Base-by-base conservation (phyloP, 371 early-diverging fungal species). In the Coemansia sp. region DNA sequence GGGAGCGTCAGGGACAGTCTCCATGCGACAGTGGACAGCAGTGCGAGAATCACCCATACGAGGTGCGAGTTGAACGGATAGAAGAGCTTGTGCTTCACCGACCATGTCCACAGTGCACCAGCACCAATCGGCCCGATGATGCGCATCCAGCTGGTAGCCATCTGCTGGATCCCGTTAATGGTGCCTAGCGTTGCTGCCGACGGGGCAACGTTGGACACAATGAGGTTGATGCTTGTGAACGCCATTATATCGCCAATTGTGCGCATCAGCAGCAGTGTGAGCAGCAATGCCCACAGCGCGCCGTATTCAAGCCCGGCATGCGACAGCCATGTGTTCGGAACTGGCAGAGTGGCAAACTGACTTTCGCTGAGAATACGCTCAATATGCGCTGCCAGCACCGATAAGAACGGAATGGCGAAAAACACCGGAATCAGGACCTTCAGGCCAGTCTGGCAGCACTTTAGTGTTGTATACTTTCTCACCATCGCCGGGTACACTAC, bases 401-500 rank as follows among this genome's bases (percentile, higher is more conserved):
- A 63, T 10, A 76, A 48, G 49, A 79, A 65, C 11, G 87, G 87
- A 10, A 84, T 65, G 3, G 71, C 53, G 0, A 83, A 49, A 52
- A 81, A 85, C 0, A 82, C 50, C 26, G 83, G 75, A 6, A 84
- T 62, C 20, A 75, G 75, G 2, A 77, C 10, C 10, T 71, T 62
- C 2, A 81, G 71, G 0, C 82, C 84, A 3, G 66, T 56, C 6
- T 77, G 84, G 67, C 84, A 87, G 12, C 86, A 69, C 4, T 61
- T 43, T 0, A 84, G 42, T 1, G 80, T 62, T 16, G 85, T 84
- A 57, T 81, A 77, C 30, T 68, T 70, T 52, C 64, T 53, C 48
- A 81, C 77, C 31, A 84, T 56, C 0, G 58, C 49, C 3, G 90
- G 90, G 76, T 78, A 90, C 45, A 69, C 68, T 35, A 78, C 63